Conservation (phyloP, 306 rosid species). For the Lagenaria siceraria region DNA sequence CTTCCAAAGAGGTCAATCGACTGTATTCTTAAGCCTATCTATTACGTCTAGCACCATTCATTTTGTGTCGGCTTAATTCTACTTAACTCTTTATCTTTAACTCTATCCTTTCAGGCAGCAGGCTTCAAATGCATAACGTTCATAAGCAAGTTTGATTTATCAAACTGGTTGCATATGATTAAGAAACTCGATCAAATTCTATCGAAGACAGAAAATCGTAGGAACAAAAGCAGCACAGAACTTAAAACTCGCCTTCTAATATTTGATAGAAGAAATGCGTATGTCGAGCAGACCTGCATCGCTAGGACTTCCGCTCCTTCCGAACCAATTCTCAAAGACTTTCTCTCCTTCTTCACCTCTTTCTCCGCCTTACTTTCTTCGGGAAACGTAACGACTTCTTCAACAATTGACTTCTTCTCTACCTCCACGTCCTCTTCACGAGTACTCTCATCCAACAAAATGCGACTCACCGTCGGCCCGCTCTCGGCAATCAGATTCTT, state of each 20-base stretch:
- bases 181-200: background rate
- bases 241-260: conserved; percentile 42
- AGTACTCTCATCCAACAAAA: conserved; percentile 30
- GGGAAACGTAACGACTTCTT: conserved; percentile 22
- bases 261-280: conserved; percentile 17
- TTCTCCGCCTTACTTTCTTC: conserved; percentile 3
- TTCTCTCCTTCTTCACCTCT: conserved; percentile 15
- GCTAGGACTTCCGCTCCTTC: conserved; percentile 77
- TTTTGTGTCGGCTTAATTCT: background rate
- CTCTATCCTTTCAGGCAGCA: background rate
- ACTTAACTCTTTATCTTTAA: background rate
- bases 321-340: conserved; percentile 41
- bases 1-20: background rate
- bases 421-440: conserved; percentile 24
- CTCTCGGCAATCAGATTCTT: conserved; percentile 45
- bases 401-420: conserved; percentile 21
- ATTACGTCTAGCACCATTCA: background rate
- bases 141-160: background rate
- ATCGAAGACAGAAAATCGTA: background rate
- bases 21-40: background rate
- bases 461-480: conserved; percentile 23
- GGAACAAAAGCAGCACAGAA: background rate
- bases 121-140: background rate
- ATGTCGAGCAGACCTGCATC: conserved; percentile 66
- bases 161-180: background rate